These are phyloP conservation scores for Annona cherimola DNA, from an alignment of 164 flowering plant species.

Conservation along the genomic window DNA sequence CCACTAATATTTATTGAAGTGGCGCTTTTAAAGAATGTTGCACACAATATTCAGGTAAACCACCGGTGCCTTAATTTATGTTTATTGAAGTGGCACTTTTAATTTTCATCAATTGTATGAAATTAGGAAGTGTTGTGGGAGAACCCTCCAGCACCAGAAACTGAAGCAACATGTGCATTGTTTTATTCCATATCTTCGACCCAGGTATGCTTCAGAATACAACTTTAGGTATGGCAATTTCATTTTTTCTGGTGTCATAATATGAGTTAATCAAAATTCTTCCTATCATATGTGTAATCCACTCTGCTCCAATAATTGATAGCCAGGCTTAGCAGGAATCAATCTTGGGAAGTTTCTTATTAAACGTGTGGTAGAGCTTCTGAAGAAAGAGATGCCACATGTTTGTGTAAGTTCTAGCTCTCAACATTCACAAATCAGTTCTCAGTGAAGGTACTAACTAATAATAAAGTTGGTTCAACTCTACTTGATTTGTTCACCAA, in stretches of 20 bases:
- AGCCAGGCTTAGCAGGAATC: slow-evolving; percentile 94
- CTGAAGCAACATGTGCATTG: slow-evolving; percentile 79
- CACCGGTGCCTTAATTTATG: not conserved
- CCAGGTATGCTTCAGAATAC: slow-evolving; percentile 42
- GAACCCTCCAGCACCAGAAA: slow-evolving; percentile 77
- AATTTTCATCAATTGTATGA: slow-evolving; percentile 2
- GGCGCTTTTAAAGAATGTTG: slow-evolving; percentile 78
- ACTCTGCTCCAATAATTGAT: slow-evolving; percentile 20
- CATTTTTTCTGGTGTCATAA: not conserved
- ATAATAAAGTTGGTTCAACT: too few species aligned
- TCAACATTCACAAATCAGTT: not conserved
- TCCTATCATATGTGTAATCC: slow-evolving; percentile 16
- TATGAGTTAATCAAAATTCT: not conserved
- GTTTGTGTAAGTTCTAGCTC: slow-evolving; percentile 54
- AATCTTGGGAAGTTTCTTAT: slow-evolving; percentile 94
- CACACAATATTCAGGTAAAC: slow-evolving; percentile 74
- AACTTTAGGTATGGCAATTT: not conserved
- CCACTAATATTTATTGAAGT: slow-evolving; percentile 95
- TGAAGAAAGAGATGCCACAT: slow-evolving; percentile 83
- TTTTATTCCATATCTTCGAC: slow-evolving; percentile 96
- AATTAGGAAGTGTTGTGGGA: slow-evolving; percentile 88
- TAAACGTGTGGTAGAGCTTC: slow-evolving; percentile 76
- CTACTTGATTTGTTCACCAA: not conserved
- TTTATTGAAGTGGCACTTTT: not conserved
- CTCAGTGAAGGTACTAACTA: too few species aligned